These are phyloP conservation scores for Torulaspora indica DNA, from an alignment of 805 yeast species.

Conservation along the genomic window DNA sequence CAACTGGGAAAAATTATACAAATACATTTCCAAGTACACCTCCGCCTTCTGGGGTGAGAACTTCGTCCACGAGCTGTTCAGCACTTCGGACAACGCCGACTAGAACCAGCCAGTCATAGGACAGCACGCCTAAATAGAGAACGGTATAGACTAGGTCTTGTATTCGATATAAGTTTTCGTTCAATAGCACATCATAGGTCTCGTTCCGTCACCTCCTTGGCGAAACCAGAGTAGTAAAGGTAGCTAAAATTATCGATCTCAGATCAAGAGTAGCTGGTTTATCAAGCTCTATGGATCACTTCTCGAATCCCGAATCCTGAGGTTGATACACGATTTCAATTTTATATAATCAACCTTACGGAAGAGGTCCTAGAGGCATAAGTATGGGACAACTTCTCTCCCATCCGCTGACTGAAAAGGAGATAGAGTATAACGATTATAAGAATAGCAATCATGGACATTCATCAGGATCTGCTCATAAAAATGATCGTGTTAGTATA, in stretches of 20 bases:
- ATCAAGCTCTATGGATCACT: no score
- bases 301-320: no score
- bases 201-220: constrained; percentile 6
- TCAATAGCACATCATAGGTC: neutral
- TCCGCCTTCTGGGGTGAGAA: constrained; percentile 96
- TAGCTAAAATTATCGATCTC: neutral
- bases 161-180: neutral
- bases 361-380: neutral
- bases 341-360: neutral
- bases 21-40: constrained; percentile 87
- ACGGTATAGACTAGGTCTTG: neutral
- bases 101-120: neutral
- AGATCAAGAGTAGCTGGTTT: no score
- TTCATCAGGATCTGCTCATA: constrained; percentile 5
- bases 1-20: constrained; percentile 79
- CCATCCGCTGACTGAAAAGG: constrained; percentile 67
- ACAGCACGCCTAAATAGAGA: neutral
- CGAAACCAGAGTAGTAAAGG: neutral
- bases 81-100: constrained; percentile 24
- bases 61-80: constrained; percentile 79
- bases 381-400: constrained; percentile 71
- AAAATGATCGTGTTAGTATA: neutral
- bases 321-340: neutral
- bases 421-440: constrained; percentile 42
- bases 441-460: constrained; percentile 25